Conservation (phyloP, 768 basidiomycete species). For the Wakefieldia striispora region DNA sequence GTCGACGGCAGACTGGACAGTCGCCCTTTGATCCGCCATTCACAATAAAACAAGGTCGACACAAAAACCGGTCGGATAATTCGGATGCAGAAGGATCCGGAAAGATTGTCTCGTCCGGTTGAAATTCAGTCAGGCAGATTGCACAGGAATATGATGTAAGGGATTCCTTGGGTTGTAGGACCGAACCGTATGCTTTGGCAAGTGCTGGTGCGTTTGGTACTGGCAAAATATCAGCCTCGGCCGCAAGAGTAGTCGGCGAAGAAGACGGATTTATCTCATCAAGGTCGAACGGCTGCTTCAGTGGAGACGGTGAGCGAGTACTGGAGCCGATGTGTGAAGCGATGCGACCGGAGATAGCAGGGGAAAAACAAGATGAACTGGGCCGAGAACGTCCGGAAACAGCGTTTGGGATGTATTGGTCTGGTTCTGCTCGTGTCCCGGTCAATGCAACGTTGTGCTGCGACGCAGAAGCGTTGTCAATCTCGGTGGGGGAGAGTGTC, state of each 20-base stretch:
- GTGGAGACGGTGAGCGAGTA: conserved; percentile 57
- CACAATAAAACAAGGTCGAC: conserved; percentile 65
- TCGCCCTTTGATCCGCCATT: conserved; percentile 78
- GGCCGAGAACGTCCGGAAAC: conserved; percentile 47
- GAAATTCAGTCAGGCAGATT: conserved; percentile 60
- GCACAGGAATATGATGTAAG: conserved; percentile 69
- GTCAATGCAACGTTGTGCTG: conserved; percentile 12
- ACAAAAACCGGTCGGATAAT: conserved; percentile 57
- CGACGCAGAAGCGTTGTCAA: conserved; percentile 10
- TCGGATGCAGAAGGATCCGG: conserved; percentile 52
- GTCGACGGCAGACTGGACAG: conserved; percentile 64
- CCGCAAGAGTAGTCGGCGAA: conserved; percentile 44
- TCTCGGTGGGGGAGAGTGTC: conserved; percentile 30
- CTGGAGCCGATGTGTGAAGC: conserved; percentile 57
- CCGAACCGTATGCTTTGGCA: conserved; percentile 82
- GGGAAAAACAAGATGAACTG: conserved; percentile 32
- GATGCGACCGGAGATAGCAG: conserved; percentile 44
- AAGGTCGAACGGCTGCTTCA: conserved; percentile 39
- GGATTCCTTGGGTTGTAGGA: conserved; percentile 75
- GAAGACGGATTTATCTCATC: conserved; percentile 23
- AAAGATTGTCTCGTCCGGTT: conserved; percentile 84
- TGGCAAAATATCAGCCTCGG: conserved; percentile 60
- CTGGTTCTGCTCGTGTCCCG: conserved; percentile 1
- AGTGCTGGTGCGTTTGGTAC: conserved; percentile 59
- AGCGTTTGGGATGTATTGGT: conserved; percentile 1